Conservation (phyloP, 805 yeast species). For the Candida coleopterorum region DNA sequence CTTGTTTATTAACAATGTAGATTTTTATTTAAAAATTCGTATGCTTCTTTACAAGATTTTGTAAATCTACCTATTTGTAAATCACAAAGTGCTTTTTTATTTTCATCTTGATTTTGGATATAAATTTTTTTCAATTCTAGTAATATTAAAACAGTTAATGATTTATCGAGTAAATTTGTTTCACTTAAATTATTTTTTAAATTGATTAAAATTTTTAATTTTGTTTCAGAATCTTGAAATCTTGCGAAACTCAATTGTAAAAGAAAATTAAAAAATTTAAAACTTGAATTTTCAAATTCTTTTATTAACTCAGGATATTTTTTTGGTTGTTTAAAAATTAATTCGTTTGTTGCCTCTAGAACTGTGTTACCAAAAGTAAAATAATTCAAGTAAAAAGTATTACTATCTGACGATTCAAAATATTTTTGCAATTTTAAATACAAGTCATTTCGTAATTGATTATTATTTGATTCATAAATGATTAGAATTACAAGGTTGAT, state of each 20-base stretch:
- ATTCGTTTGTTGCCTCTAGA: neutral
- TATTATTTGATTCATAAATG: conserved; percentile 17
- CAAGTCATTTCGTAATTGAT: neutral
- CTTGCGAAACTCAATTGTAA: neutral
- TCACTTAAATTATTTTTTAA: neutral
- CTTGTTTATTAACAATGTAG: conserved; percentile 11
- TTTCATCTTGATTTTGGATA: conserved; percentile 1
- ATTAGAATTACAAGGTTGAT: conserved; percentile 24
- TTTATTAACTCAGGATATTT: neutral
- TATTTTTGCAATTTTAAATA: neutral
- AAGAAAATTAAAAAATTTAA: neutral
- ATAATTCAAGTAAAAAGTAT: neutral
- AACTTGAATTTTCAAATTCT: conserved; percentile 1
- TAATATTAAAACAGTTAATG: conserved; percentile 1
- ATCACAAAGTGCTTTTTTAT: conserved; percentile 1
- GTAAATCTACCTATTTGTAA: neutral
- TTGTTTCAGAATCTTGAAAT: neutral
- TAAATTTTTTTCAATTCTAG: neutral
- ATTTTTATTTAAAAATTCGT: neutral
- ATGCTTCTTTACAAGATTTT: neutral
- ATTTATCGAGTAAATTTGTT: neutral
- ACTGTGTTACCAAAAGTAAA: neutral
- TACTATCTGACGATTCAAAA: neutral
- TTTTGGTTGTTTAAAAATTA: neutral
- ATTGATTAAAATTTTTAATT: neutral